Evolutionary conservation across 345 rosid genomes (phyloP).

Genomic region (Turritis glabra): DNA sequence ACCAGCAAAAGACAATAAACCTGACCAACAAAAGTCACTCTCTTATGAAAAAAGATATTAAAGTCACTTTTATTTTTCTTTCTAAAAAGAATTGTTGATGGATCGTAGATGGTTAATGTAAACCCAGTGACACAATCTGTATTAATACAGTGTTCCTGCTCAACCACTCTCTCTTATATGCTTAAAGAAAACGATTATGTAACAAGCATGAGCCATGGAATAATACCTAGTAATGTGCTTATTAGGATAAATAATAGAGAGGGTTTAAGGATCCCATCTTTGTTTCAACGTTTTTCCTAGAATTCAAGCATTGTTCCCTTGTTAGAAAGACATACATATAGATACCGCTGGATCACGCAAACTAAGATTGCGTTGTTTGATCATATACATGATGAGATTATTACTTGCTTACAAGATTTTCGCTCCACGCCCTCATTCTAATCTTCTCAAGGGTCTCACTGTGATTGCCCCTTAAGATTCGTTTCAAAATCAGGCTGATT

Average conservation of each 20-base stretch:
- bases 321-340: not conserved
- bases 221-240: not conserved
- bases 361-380: not conserved
- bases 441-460: conserved; percentile 5
- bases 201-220: not conserved
- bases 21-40: no score
- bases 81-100: no score
- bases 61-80: no score
- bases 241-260: not conserved
- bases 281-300: not conserved
- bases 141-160: conserved; percentile 28
- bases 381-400: conserved; percentile 7
- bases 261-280: not conserved
- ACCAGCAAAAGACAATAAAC: no score
- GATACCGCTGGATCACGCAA: not conserved
- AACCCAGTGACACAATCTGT: conserved; percentile 11
- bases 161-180: conserved; percentile 16
- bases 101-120: not conserved
- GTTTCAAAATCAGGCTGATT: conserved; percentile 77
- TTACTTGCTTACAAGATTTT: conserved; percentile 28
- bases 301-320: not conserved
- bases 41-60: no score
- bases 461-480: not conserved
- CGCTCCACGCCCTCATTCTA: conserved; percentile 19
- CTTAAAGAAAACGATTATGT: conserved; percentile 6